phyloP scores from a whole-genome alignment of 768 basidiomycete species.

The Hericium erinaceus region DNA sequence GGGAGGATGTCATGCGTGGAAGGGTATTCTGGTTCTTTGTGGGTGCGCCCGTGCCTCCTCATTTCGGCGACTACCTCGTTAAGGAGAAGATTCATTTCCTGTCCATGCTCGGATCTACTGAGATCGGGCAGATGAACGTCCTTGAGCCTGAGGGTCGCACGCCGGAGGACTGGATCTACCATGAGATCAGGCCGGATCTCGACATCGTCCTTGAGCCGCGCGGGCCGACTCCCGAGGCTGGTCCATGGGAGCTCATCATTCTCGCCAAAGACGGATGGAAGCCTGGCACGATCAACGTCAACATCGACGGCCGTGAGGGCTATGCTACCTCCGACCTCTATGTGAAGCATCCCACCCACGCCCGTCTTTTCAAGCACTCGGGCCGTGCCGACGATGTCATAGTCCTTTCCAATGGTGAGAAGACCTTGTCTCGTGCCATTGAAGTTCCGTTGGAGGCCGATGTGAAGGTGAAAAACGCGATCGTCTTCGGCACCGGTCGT shows the following conservation, averaged over 20 bases:
- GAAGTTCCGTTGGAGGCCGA: background rate
- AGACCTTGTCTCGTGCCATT: background rate
- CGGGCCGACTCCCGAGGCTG: constrained; percentile 10
- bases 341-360: background rate
- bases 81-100: constrained; percentile 6
- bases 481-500: constrained; percentile 5
- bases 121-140: constrained; percentile 8
- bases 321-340: background rate
- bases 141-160: constrained; percentile 1
- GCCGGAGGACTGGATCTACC: constrained; percentile 6
- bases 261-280: background rate
- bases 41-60: constrained; percentile 3
- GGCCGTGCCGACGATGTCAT: constrained; percentile 23
- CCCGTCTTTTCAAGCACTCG: constrained; percentile 24
- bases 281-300: background rate
- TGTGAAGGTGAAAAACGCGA: background rate
- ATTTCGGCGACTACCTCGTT: constrained; percentile 4
- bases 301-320: background rate
- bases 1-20: background rate
- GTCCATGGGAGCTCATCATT: constrained; percentile 13
- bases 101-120: constrained; percentile 4
- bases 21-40: constrained; percentile 6
- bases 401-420: constrained; percentile 16
- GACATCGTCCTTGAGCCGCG: constrained; percentile 11
- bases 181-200: constrained; percentile 16